A percentile compares a stretch with the other conserved stretches of the same genome.
Conservation (phyloP, 1,284 basidiomycete species). For the Cryptococcus sp. region DNA sequence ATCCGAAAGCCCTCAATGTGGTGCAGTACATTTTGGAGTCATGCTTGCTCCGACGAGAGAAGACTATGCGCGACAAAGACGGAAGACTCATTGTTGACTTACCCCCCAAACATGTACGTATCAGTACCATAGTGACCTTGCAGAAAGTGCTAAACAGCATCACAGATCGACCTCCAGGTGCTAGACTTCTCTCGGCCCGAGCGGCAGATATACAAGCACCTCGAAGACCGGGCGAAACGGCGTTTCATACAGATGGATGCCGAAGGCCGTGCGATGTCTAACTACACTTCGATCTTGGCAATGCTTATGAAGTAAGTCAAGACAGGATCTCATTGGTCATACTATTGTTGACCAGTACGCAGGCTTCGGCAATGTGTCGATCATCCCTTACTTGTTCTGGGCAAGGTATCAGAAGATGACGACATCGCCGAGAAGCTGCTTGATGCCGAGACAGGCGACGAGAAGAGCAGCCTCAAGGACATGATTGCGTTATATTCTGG, state of each 20-base stretch:
- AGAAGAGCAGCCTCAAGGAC: conserved; percentile 62
- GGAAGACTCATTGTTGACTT: conserved; percentile 88
- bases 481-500: conserved; percentile 65
- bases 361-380: conserved; percentile 83
- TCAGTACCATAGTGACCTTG: neutral
- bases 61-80: conserved; percentile 85
- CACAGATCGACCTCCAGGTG: conserved; percentile 64
- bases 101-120: conserved; percentile 68
- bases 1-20: conserved; percentile 87
- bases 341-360: too few species aligned
- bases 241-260: conserved; percentile 72
- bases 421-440: conserved; percentile 54
- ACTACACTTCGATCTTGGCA: conserved; percentile 85
- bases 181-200: conserved; percentile 76
- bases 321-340: too few species aligned
- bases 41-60: conserved; percentile 87
- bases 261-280: conserved; percentile 75
- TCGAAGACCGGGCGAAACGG: conserved; percentile 50
- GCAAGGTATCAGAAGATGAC: conserved; percentile 58
- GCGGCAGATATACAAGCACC: conserved; percentile 69
- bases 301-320: conserved; percentile 78
- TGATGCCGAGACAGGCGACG: conserved; percentile 54
- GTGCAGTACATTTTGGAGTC: conserved; percentile 91
- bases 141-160: neutral
- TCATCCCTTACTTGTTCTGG: conserved; percentile 73